Base-by-base conservation (phyloP, 2,329 filamentous ascomycete genomes). In the Penicillium sp. region DNA sequence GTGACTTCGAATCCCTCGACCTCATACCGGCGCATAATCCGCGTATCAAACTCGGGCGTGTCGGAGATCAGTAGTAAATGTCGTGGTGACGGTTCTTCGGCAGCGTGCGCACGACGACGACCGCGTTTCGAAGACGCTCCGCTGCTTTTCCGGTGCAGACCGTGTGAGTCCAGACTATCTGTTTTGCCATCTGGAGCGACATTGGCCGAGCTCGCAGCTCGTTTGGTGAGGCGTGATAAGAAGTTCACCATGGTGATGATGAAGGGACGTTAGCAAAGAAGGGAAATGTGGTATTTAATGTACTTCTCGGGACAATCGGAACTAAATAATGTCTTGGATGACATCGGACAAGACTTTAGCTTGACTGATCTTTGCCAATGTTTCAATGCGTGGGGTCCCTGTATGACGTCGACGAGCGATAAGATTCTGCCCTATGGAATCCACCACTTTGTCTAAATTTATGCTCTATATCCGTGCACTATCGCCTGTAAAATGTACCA, bases 1-100 rank as follows among this genome's bases (percentile, higher is more conserved):
- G 65, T 64, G 18, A 77, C 70, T 5, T 68, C 57, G 54, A 80
- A 80, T 2, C 77, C 77, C 57, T 81, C 77, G 3, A 72, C 69
- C 22, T 65, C 60, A 66, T 76, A 79, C 31, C 73, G 69, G 25
- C 69, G 62, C 28, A 74, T 57, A 2, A 71, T 70, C 20, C 69
- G 64, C 11, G 67, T 54, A 53, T 80, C 75, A 48, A 79, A 79
- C 20, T 56, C 39, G n/a, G 44, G 42, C 2, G 55, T 50, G 35
- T 60, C 50, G 11, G 59, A 60, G 29, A 55, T 55, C 37, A 61
- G 30, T 16, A 56, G 48, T 12, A 68, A 55, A 15, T 51, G 51
- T 17, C 55, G 52, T 0, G 43, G 44, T 3, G 42, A 29, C 1
- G 44, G 37, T 9, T 52, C 47, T 4, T 45, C 42, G 4, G 38